Evolutionary conservation across 2,329 filamentous ascomycete genomes (phyloP).

Genomic region (Salinomyces thailandicus): DNA sequence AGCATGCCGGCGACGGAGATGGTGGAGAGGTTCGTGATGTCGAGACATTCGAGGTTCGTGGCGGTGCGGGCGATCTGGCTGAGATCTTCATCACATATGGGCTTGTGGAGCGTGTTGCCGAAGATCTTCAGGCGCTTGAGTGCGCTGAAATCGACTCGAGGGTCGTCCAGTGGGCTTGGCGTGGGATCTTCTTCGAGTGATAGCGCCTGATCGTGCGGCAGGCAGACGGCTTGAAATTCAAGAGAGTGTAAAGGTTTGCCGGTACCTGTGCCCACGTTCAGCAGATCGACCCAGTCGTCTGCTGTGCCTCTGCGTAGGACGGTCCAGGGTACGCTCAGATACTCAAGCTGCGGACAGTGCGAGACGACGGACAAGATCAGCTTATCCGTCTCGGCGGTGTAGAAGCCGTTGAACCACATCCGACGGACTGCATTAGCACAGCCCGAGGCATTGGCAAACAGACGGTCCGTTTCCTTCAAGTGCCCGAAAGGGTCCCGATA

Average conservation of each 20-base stretch:
- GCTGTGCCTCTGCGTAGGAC: slow-evolving; percentile 39
- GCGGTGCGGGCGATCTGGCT: slow-evolving; percentile 41
- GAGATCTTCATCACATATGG: slow-evolving; percentile 41
- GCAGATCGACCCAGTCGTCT: slow-evolving; percentile 38
- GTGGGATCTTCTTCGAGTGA: slow-evolving; percentile 30
- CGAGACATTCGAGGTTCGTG: slow-evolving; percentile 41
- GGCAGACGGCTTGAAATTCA: slow-evolving; percentile 41
- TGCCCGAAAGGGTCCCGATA: slow-evolving; percentile 44
- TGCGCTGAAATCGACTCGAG: slow-evolving; percentile 37
- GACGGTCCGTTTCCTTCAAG: slow-evolving; percentile 37
- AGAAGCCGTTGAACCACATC: slow-evolving; percentile 47
- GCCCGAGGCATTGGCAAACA: slow-evolving; percentile 36
- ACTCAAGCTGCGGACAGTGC: slow-evolving; percentile 38
- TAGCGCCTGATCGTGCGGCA: slow-evolving; percentile 36
- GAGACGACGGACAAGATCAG: slow-evolving; percentile 40
- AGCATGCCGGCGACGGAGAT: slow-evolving; percentile 44
- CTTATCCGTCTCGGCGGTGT: slow-evolving; percentile 40
- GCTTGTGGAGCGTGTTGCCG: slow-evolving; percentile 44
- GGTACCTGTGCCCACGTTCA: slow-evolving; percentile 30
- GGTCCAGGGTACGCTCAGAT: slow-evolving; percentile 44
- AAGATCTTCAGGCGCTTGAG: slow-evolving; percentile 45
- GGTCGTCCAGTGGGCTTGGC: slow-evolving; percentile 32
- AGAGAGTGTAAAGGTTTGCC: slow-evolving; percentile 39
- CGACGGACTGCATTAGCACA: slow-evolving; percentile 41
- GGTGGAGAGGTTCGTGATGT: slow-evolving; percentile 44